Evolutionary conservation across 225 moss, liverwort and hornwort species (phyloP).

Genomic region (Climacium dendroides): DNA sequence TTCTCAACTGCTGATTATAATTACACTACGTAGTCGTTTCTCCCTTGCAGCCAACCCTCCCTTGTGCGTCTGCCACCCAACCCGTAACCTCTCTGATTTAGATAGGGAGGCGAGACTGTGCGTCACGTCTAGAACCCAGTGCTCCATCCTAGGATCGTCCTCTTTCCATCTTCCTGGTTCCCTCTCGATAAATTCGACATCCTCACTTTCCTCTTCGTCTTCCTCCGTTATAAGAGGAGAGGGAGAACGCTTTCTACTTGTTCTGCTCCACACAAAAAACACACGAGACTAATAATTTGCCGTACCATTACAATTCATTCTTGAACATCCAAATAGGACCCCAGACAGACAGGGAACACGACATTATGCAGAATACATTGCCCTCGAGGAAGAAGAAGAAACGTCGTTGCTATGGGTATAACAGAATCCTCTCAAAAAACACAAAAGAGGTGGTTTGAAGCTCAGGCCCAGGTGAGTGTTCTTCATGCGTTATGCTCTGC

Average conservation of each 20-base stretch:
- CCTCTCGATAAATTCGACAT: neutral
- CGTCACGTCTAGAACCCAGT: conserved; percentile 37
- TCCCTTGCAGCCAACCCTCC: neutral
- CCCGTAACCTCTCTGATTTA: conserved; percentile 5
- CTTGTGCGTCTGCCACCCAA: neutral
- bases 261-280: neutral
- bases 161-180: neutral
- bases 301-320: neutral
- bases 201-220: conserved; percentile 13
- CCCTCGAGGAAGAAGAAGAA: neutral
- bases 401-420: neutral
- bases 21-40: conserved; percentile 27
- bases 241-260: neutral
- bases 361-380: neutral
- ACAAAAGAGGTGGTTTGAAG: neutral
- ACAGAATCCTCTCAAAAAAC: neutral
- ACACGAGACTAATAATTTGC: neutral
- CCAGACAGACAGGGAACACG: neutral
- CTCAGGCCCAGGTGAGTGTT: neutral
- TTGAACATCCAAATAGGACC: neutral
- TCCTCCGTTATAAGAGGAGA: neutral
- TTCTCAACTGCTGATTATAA: conserved; percentile 12
- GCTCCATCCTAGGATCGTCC: conserved; percentile 2
- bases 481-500: neutral
- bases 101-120: conserved; percentile 31